These are phyloP conservation scores for Rosa rugosa DNA, from an alignment of 306 rosid genomes.

Conservation along the genomic window DNA sequence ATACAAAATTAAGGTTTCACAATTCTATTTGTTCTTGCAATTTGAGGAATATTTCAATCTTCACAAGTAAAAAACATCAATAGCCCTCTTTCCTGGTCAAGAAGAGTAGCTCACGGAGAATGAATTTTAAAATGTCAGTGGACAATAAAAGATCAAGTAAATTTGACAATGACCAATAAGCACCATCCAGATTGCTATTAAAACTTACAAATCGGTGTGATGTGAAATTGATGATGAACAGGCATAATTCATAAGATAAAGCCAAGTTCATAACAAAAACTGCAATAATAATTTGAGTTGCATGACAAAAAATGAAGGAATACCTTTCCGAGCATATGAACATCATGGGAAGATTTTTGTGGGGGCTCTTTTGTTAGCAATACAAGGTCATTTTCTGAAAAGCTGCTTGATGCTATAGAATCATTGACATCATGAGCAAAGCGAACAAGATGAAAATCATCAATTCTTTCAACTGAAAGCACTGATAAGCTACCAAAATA, in stretches of 20 bases:
- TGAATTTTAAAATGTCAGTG: not conserved
- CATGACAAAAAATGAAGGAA: conserved; percentile 5
- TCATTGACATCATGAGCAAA: conserved; percentile 68
- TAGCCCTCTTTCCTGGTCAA: not conserved
- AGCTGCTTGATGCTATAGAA: conserved; percentile 58
- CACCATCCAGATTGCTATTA: conserved; percentile 4
- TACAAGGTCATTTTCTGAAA: conserved; percentile 87
- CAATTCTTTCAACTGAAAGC: conserved; percentile 86
- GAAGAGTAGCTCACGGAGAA: not conserved
- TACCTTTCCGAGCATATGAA: conserved; percentile 98
- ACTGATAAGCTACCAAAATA: conserved; percentile 77
- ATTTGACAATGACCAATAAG: conserved; percentile 12
- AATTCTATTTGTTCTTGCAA: not conserved
- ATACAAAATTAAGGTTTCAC: not conserved
- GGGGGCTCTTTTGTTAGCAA: conserved; percentile 79
- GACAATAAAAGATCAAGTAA: not conserved
- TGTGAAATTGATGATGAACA: conserved; percentile 7
- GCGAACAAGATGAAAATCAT: conserved; percentile 90
- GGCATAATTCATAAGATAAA: conserved; percentile 8
- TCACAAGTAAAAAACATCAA: not conserved
- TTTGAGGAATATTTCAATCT: not conserved
- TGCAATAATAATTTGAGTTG: not conserved
- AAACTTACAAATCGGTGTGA: conserved; percentile 12
- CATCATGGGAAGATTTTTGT: conserved; percentile 68
- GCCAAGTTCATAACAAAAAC: not conserved